phyloP scores from a whole-genome alignment of 1,139 yeast genomes.

The Saccharomyces hybrid region DNA sequence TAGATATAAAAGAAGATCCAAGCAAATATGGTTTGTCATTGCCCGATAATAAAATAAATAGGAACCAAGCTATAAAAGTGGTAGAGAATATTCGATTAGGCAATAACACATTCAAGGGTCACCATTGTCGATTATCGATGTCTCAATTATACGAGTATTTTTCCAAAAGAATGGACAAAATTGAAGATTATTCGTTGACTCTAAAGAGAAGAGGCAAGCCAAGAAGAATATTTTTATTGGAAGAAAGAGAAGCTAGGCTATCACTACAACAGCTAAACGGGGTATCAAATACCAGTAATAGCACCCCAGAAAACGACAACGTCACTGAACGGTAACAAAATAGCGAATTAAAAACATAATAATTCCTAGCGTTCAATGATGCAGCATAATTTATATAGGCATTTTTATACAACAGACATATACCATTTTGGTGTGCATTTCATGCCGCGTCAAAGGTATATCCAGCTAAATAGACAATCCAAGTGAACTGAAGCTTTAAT shows the following conservation, averaged over 20 bases:
- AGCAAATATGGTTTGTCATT: conserved; percentile 15
- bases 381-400: too few species aligned
- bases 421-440: too few species aligned
- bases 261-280: background rate
- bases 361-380: too few species aligned
- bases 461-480: too few species aligned
- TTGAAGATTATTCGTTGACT: conserved; percentile 19
- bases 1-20: conserved; percentile 19
- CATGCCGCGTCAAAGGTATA: too few species aligned
- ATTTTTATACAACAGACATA: too few species aligned
- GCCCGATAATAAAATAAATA: conserved; percentile 6
- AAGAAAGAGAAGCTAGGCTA: conserved; percentile 9
- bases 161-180: conserved; percentile 20
- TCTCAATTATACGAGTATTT: conserved; percentile 24
- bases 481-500: too few species aligned
- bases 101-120: conserved; percentile 19
- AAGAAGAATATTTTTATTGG: conserved; percentile 13
- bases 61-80: conserved; percentile 21
- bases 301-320: background rate
- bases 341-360: conserved; percentile 9
- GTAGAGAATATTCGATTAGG: conserved; percentile 27
- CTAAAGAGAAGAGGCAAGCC: conserved; percentile 16
- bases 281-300: background rate
- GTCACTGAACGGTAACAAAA: background rate
- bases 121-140: conserved; percentile 17